Conservation (phyloP, 768 basidiomycete genomes). For the Serendipita indica region DNA sequence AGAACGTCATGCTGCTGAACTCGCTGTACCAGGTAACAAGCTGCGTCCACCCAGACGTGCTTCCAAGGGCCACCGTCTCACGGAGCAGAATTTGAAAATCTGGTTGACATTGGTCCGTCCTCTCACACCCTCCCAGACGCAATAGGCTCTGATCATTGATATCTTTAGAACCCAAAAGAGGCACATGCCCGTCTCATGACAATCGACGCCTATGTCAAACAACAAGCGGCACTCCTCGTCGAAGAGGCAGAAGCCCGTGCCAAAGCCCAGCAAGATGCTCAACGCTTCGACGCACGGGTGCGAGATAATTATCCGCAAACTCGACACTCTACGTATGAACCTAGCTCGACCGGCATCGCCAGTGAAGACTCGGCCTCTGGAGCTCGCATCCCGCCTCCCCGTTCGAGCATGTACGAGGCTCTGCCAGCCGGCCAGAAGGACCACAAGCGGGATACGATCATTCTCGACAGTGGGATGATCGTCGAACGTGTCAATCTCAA, state of each 20-base stretch:
- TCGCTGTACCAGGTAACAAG: neutral
- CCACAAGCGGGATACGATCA: conserved; percentile 56
- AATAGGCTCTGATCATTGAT: neutral
- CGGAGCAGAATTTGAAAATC: conserved; percentile 65
- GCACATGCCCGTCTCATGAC: conserved; percentile 74
- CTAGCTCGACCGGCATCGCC: conserved; percentile 32
- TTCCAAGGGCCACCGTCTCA: conserved; percentile 33
- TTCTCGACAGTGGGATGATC: conserved; percentile 79
- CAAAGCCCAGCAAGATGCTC: conserved; percentile 63
- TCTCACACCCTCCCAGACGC: neutral
- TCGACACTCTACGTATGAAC: conserved; percentile 63
- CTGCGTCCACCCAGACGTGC: conserved; percentile 18
- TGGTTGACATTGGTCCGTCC: conserved; percentile 60
- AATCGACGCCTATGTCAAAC: conserved; percentile 63
- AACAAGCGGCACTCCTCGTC: conserved; percentile 66
- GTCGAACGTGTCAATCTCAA: conserved; percentile 77
- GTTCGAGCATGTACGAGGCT: neutral
- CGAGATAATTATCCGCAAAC: conserved; percentile 69
- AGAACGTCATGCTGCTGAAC: neutral
- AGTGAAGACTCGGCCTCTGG: conserved; percentile 41
- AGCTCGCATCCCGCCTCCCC: conserved; percentile 36
- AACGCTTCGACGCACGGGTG: conserved; percentile 58
- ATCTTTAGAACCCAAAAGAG: conserved; percentile 70
- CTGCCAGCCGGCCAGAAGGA: neutral
- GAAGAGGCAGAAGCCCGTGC: conserved; percentile 69